phyloP scores from a whole-genome alignment of 1,139 yeast species.

The Diutina mesorugosa region DNA sequence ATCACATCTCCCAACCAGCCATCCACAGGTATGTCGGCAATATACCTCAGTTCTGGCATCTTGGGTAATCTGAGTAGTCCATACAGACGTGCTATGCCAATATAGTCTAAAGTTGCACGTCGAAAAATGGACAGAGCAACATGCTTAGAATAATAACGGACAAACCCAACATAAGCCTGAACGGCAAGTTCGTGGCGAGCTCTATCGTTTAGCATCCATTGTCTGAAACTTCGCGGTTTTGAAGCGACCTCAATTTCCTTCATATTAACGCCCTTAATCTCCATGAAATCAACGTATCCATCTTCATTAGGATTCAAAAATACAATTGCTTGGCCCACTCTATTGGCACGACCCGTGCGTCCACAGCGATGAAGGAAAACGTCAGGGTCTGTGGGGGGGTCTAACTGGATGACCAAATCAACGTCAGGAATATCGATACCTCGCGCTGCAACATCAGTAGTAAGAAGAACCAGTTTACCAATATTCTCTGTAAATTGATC shows the following conservation, averaged over 20 bases:
- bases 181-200: conserved; percentile 72
- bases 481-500: conserved; percentile 38
- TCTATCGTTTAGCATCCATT: conserved; percentile 60
- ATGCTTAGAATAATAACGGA: conserved; percentile 78
- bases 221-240: conserved; percentile 13
- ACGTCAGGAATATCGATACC: conserved; percentile 92
- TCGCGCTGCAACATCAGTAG: conserved; percentile 86
- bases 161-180: conserved; percentile 71
- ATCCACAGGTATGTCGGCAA: conserved; percentile 38
- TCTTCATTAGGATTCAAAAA: conserved; percentile 34
- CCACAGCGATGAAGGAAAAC: conserved; percentile 10
- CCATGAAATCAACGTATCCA: conserved; percentile 60
- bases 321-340: conserved; percentile 65
- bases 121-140: conserved; percentile 87
- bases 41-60: conserved; percentile 77
- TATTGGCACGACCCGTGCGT: conserved; percentile 41
- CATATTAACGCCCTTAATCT: conserved; percentile 54
- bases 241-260: conserved; percentile 18
- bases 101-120: conserved; percentile 53
- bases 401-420: conserved; percentile 75
- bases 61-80: conserved; percentile 77
- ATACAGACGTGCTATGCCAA: conserved; percentile 61
- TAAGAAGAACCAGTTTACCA: conserved; percentile 50
- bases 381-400: conserved; percentile 78
- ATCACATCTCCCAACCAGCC: conserved; percentile 61